Evolutionary conservation across 495 filamentous ascomycete genomes (phyloP), one percentile per base, ranked within the genome.

Genomic region (Friedmanniomyces simplex): DNA sequence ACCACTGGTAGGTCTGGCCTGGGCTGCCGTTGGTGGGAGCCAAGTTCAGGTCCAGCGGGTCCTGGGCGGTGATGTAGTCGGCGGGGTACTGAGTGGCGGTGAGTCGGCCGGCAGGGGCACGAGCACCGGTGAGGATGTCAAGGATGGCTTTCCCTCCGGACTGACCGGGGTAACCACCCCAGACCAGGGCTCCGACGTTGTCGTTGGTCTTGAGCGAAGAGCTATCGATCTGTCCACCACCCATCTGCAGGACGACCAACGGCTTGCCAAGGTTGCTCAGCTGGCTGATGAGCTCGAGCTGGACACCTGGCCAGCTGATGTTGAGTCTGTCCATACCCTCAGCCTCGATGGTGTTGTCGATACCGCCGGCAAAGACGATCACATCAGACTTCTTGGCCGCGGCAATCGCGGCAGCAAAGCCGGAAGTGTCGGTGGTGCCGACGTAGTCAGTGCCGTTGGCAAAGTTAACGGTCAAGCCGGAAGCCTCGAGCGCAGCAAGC

Each of bases 1-100:
- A 84, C 77, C 77, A 84, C 63, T 75, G 79, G 54, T 84, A 84
- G 0, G 81, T 84, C 52, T 79, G 75, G 1, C 81, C 79, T 0
- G 68, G 67, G 32, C 55, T 67, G 26, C 36, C 55, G 0, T 67
- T 61, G 26, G 67, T 67, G 0, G 81, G 80, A 0, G 79, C 74
- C 8, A 84, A 66, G 25, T 62, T 65, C 79, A 82, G 82, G 53
- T 84, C 74, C 0, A 73, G 78, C 52, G 79, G 77, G 1, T 78
- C 72, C 61, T 82, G 75, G 24, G 77, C 63, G 46, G 68, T 51
- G 0, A 76, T 75, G 59, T 82, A 83, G 11, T 70, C 56, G 1
- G 74, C 77, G 0, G 79, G 79, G 59, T 84, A 84, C 55, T 82
- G 79, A 1, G 81, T 84, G 0, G 71, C 66, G 12, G 76, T 72